Base-by-base conservation (phyloP, 1,284 basidiomycete genomes). In the Microbotryum scabiosae region DNA sequence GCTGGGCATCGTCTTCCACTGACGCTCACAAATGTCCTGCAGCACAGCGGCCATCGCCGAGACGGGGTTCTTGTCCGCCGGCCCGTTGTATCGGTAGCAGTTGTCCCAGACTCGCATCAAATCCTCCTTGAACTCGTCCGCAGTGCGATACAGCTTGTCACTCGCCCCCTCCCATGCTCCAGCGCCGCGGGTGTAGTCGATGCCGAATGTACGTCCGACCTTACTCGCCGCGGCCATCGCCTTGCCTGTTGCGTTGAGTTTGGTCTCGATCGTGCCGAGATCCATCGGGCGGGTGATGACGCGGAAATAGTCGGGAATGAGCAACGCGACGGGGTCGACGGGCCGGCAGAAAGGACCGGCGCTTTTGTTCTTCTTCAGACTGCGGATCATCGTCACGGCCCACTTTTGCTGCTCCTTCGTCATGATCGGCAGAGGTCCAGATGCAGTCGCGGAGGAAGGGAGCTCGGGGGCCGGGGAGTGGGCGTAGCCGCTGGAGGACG, bases 221-320 rank as follows among this genome's bases (percentile, higher is more conserved):
- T 69, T 69, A n/a, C 26, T 10, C n/a, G 61, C 63, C 49, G 46
- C 52, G 28, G 59, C 54, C 59, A 69, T 69, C 21, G 61, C 67
- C 44, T 63, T 63, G 21, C 67, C 65, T 41, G 65, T 69, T 1
- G 86, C 83, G 32, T 75, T 73, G 46, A 97, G 80, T 77, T 97
- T 96, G 70, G 83, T 83, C 76, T 97, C 94, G 65, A 97, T 83
- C 25, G 93, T 96, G n/a, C 84, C 82, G 54, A 99, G 82, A 75
- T 98, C 96, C 90, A 97, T 97, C 0, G 96, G 96, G 41, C 82
- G 82, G 71, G 85, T 87, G 77, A 99, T 85, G 73, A 97, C 84
- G 59, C 81, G 81, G 51, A 82, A 82, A 73, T 99, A 99, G 73
- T 94, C 90, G 16, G 92, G 96, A 64, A 98, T 88, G 69, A 85